These are phyloP conservation scores for Cupressus sempervirens DNA, from an alignment of 75 land plant genomes.

Conservation along the genomic window DNA sequence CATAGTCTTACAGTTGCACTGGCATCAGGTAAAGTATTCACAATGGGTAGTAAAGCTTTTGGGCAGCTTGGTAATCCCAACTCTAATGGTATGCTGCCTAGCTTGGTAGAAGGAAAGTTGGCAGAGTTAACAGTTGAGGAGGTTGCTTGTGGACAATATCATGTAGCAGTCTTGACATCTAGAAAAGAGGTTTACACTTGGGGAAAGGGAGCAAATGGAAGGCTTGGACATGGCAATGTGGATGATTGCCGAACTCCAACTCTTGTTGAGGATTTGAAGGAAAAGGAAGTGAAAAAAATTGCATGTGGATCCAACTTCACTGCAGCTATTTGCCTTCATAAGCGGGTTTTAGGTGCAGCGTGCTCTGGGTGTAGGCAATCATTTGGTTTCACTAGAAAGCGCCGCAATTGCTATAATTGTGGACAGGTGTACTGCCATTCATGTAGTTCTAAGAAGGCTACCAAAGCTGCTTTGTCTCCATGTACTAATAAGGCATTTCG, in stretches of 20 bases:
- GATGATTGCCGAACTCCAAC: slow-evolving; percentile 54
- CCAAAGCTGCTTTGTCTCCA: slow-evolving; percentile 71
- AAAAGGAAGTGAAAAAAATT: slow-evolving; percentile 67
- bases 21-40: slow-evolving; percentile 67
- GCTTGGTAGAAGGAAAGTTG: slow-evolving; percentile 38
- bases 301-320: slow-evolving; percentile 74
- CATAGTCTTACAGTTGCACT: slow-evolving; percentile 77
- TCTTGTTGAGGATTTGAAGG: slow-evolving; percentile 58
- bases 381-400: slow-evolving; percentile 76
- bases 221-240: slow-evolving; percentile 67
- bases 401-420: slow-evolving; percentile 87
- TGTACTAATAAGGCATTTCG: slow-evolving; percentile 59
- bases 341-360: slow-evolving; percentile 49
- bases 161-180: slow-evolving; percentile 69
- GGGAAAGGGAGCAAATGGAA: slow-evolving; percentile 78
- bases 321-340: slow-evolving; percentile 71
- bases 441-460: slow-evolving; percentile 61
- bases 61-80: slow-evolving; percentile 80
- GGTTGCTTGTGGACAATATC: slow-evolving; percentile 73
- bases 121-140: slow-evolving; percentile 44
- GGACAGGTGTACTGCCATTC: slow-evolving; percentile 71
- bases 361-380: slow-evolving; percentile 65
- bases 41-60: slow-evolving; percentile 85
- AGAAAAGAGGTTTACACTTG: slow-evolving; percentile 67
- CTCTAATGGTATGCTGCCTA: slow-evolving; percentile 68